These are phyloP conservation scores for Dactylorhiza incarnata DNA, from an alignment of 106 monocot genomes.

Conservation along the genomic window DNA sequence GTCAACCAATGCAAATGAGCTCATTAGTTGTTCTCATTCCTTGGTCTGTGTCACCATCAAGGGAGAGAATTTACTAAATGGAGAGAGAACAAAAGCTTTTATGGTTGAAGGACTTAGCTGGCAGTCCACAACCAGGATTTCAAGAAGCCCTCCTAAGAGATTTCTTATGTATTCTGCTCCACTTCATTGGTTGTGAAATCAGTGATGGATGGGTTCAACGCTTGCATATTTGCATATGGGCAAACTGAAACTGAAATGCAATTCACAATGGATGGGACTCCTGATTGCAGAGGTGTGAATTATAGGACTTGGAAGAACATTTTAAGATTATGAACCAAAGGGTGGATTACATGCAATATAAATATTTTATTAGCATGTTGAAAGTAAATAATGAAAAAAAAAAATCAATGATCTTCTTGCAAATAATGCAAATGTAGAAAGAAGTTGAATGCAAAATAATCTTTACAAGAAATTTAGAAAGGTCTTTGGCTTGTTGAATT, in stretches of 20 bases:
- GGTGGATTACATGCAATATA: slow-evolving; percentile 31
- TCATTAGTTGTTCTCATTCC: too few species aligned
- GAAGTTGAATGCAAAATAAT: slow-evolving; percentile 89
- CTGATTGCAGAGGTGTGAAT: slow-evolving; percentile 79
- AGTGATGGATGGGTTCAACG: slow-evolving; percentile 83
- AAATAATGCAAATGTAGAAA: slow-evolving; percentile 32
- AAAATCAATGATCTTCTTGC: slow-evolving; percentile 74
- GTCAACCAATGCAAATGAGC: too few species aligned
- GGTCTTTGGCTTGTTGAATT: slow-evolving; percentile 73
- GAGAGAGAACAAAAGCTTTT: too few species aligned
- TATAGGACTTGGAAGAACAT: slow-evolving; percentile 82
- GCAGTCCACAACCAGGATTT: too few species aligned
- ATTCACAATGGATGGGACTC: slow-evolving; percentile 93
- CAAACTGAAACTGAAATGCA: slow-evolving; percentile 96
- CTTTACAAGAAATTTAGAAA: slow-evolving; percentile 72
- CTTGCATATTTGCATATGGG: slow-evolving; percentile 93
- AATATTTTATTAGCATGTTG: slow-evolving; percentile 75
- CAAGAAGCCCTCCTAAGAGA: too few species aligned
- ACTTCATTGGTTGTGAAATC: slow-evolving; percentile 70
- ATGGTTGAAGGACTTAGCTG: too few species aligned
- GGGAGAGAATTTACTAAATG: too few species aligned
- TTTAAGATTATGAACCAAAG: slow-evolving; percentile 52
- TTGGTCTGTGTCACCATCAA: too few species aligned
- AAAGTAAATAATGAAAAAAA: slow-evolving; percentile 96
- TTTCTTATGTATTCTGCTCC: slow-evolving; percentile 74